Percentiles rank a stretch among this genome's conserved stretches.
Conservation (phyloP, 805 yeast species). For the Candida odintsovae region DNA sequence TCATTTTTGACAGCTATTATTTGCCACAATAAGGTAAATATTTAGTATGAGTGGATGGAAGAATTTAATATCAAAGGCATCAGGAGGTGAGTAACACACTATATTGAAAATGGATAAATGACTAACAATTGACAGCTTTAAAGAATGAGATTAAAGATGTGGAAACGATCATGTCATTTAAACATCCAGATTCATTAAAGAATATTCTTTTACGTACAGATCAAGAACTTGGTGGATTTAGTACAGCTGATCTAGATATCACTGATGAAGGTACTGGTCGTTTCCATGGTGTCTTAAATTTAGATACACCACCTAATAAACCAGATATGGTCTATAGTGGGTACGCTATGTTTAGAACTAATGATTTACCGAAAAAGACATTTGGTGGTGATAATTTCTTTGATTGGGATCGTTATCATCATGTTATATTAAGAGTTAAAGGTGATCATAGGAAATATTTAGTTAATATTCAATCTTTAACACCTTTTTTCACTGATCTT, state of each 20-base stretch:
- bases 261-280: constrained; percentile 43
- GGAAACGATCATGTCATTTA: constrained; percentile 53
- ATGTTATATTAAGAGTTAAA: constrained; percentile 62
- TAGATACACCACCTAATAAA: constrained; percentile 59
- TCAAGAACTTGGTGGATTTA: constrained; percentile 72
- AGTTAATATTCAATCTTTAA: constrained; percentile 76
- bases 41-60: background rate
- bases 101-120: background rate
- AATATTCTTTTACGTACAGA: constrained; percentile 61
- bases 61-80: background rate
- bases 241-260: constrained; percentile 51
- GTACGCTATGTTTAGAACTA: constrained; percentile 80
- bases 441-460: constrained; percentile 71
- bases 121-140: constrained; percentile 1
- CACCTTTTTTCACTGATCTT: constrained; percentile 70
- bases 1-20: background rate
- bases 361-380: constrained; percentile 46
- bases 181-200: constrained; percentile 40
- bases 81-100: background rate
- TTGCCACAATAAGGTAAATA: background rate
- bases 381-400: constrained; percentile 44
- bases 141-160: constrained; percentile 14
- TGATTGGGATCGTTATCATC: constrained; percentile 65
- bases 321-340: constrained; percentile 63
- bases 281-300: constrained; percentile 64